Evolutionary conservation across 2,329 filamentous ascomycete species (phyloP).

Genomic region (Tolypocladium inflatum): DNA sequence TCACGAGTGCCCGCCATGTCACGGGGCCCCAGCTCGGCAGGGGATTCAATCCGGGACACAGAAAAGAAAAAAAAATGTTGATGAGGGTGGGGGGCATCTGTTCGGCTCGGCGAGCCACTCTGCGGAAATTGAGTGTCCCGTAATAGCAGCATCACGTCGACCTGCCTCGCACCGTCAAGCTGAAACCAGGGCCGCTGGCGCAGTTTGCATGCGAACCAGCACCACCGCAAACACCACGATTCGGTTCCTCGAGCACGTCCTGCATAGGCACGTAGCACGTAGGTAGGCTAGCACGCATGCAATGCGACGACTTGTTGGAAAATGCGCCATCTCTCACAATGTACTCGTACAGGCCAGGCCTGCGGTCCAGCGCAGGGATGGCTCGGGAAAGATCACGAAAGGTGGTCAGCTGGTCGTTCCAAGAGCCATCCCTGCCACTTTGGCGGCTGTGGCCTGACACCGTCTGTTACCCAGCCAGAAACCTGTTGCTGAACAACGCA

Average conservation of each 20-base stretch:
- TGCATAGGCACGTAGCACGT: background rate
- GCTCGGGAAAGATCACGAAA: background rate
- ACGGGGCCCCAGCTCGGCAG: background rate
- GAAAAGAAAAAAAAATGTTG: background rate
- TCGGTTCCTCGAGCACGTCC: background rate
- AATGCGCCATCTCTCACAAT: background rate
- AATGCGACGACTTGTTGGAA: background rate
- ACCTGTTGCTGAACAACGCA: background rate
- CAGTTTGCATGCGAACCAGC: background rate
- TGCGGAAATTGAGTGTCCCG: background rate
- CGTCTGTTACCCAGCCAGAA: background rate
- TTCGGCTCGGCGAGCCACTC: background rate
- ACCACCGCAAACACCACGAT: background rate
- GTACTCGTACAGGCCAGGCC: background rate
- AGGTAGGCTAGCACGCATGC: background rate
- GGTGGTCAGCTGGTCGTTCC: background rate
- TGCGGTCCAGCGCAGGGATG: background rate
- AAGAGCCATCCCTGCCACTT: background rate
- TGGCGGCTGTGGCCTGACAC: background rate
- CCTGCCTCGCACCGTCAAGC: background rate
- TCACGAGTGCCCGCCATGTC: background rate
- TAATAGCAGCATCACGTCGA: background rate
- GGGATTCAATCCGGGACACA: background rate
- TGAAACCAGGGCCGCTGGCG: background rate
- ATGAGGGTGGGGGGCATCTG: background rate